Evolutionary conservation across 2,329 filamentous ascomycete genomes (phyloP), one percentile per base, ranked within the genome.

Genomic region (Fusarium pseudoanthophilum): DNA sequence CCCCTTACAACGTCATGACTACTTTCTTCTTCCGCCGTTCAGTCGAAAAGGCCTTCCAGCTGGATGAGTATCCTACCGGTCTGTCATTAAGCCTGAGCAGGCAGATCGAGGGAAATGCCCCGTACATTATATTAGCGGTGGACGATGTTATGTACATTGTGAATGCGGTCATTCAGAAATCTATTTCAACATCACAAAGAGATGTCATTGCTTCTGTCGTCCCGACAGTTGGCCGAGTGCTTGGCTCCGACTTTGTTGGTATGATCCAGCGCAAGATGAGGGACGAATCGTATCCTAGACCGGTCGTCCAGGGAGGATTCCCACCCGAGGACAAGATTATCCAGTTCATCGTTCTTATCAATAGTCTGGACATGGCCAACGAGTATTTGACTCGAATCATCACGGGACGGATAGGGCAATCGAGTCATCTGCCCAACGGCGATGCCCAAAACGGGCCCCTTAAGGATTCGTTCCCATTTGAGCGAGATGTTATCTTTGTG

Each of bases 61-160:
- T 99, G 51, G 96, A 99, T 79, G 97, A 99, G 81, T 89, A 92
- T 26, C 96, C 96, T 0, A 84, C 87, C 2, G 94, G 94, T 26
- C 85, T 99, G 26, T 93, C 93, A 1, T 86, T 99, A 39, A 94
- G 92, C 78, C 86, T 92, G 46, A 91, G 88, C 78, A 93, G 88
- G 78, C 87, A 92, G 7, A 86, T 97, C 48, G 90, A 92, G 59
- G 89, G 91, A 65, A 94, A 95, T 76, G 89, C 94, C 6, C 96
- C 96, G 2, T 97, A 94, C 79, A 97, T 99, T 77, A 95, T 96
- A 48, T 95, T 95, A 4, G 95, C 95, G 1, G 95, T 99, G 14
- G 96, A 99, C 84, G 96, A 98, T 83, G 95, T 98, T 79, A 98
- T 99, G 95, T 99, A 98, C 83, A 98, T 99, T 77, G 93, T 97